Base-by-base conservation (phyloP, 1,139 yeast species). In the Sugiyamaella pinicola region DNA sequence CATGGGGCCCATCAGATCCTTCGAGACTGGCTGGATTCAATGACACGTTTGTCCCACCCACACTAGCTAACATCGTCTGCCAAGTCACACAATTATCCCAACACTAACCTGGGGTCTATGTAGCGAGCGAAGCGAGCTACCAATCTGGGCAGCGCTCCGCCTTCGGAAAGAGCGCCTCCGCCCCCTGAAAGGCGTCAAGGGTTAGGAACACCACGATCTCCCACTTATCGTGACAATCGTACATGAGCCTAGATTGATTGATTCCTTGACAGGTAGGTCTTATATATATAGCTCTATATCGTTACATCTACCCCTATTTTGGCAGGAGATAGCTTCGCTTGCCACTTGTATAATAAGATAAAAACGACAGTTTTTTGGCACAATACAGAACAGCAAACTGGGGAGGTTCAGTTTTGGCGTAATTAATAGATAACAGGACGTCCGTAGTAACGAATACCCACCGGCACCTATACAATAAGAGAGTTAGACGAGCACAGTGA, bases 191-290 rank as follows among this genome's bases (percentile, higher is more conserved):
- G 31, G 31, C 35, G 35, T 13, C 35, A 3, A 31, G 35, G 35
- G 35, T 31, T 31, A 13, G 35, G 35, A 3, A n/a, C 17, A 6
- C 13, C 17, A 2, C 15, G 35, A 31, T 31, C 35, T n/a, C 17
- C 35, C 35, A 31, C 35, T 31, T 31, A 31, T 13, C 13, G 35
- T 13, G 17, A 12, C 35, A 31, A 31, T 31, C 35, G 35, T 13
- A 31, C 35, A 31, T 31, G 13, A 31, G 3, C 12, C 7, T 31
- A 42, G 35, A 42, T 42, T 28, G 24, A 29, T 42, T 31, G 46
- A 31, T 42, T 42, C 46, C 46, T 12, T 29, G 46, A 42, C 37
- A 29, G 46, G 46, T 31, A 42, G 46, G 46, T 29, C n/a, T 42
- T 42, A 29, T 26, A 26, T 24, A 6, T 24, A 24, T 24, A 24